Percentiles rank a stretch among this genome's conserved stretches.
phyloP scores from a whole-genome alignment of 306 rosid genomes.

The Quercus engelmannii region DNA sequence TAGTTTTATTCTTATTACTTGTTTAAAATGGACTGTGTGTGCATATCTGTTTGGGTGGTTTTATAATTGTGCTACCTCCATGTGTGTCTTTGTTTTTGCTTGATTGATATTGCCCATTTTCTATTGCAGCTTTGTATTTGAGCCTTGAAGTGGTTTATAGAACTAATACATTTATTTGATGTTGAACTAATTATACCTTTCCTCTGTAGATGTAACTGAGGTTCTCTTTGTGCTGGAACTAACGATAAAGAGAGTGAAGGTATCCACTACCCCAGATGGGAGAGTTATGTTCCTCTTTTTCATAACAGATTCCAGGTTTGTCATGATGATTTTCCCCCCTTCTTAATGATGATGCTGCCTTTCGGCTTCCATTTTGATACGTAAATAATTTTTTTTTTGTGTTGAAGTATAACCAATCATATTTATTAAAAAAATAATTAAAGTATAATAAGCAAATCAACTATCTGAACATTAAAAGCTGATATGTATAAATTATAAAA shows the following conservation, averaged over 20 bases:
- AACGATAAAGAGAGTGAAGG: slow-evolving; percentile 54
- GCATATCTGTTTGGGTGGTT: not conserved
- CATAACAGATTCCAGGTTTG: slow-evolving; percentile 57
- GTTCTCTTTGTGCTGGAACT: slow-evolving; percentile 57
- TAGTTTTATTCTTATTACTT: not conserved
- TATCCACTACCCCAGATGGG: slow-evolving; percentile 58
- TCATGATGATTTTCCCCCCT: not conserved
- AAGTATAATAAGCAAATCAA: too few relatives aligned
- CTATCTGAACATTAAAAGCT: too few relatives aligned
- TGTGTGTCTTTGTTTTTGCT: not conserved
- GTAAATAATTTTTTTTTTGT: too few relatives aligned
- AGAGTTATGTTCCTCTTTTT: slow-evolving; percentile 63
- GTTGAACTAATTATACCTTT: not conserved
- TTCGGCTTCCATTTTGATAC: not conserved
- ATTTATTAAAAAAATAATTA: too few relatives aligned
- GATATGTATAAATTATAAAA: too few relatives aligned
- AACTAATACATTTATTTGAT: not conserved
- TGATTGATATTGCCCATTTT: not conserved
- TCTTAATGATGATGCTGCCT: not conserved
- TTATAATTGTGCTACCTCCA: not conserved
- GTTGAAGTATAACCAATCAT: too few relatives aligned
- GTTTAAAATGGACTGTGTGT: not conserved
- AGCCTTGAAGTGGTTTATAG: not conserved
- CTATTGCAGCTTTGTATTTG: slow-evolving; percentile 1
- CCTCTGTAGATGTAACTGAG: slow-evolving; percentile 43